phyloP scores from a whole-genome alignment of 169 alveolate genomes.

The Cryptosporidium parvum region DNA sequence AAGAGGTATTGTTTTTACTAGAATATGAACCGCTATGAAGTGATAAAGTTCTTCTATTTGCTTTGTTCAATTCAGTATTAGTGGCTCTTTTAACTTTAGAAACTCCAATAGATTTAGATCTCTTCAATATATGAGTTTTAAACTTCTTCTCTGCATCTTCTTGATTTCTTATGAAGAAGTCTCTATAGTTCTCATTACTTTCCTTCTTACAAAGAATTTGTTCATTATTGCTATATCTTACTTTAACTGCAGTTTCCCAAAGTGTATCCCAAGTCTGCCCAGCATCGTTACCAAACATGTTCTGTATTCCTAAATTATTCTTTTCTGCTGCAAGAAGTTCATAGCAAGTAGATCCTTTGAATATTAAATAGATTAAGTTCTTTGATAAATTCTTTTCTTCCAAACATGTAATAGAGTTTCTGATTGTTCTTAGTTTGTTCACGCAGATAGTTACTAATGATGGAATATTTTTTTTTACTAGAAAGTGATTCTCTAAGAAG shows the following conservation, averaged over 20 bases:
- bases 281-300: constrained; percentile 13
- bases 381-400: constrained; percentile 22
- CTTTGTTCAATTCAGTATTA: neutral
- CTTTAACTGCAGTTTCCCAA: constrained; percentile 65
- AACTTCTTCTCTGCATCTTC: constrained; percentile 32
- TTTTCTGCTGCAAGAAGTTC: constrained; percentile 50
- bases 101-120: constrained; percentile 9
- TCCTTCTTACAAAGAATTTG: constrained; percentile 2
- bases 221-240: constrained; percentile 13
- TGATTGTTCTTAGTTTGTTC: constrained; percentile 45
- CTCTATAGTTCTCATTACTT: constrained; percentile 31
- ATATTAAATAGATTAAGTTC: constrained; percentile 19
- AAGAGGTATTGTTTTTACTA: neutral
- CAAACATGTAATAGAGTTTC: constrained; percentile 19
- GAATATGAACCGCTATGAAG: neutral
- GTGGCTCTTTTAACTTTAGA: neutral
- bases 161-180: constrained; percentile 39
- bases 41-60: constrained; percentile 9
- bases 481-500: constrained; percentile 58
- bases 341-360: constrained; percentile 45
- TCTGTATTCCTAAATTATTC: constrained; percentile 49
- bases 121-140: constrained; percentile 7
- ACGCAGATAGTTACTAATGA: constrained; percentile 21
- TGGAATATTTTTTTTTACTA: neutral
- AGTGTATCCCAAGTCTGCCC: constrained; percentile 53